These are phyloP conservation scores for Ogataea degrootiae DNA, from an alignment of 805 yeast species.

Conservation along the genomic window DNA sequence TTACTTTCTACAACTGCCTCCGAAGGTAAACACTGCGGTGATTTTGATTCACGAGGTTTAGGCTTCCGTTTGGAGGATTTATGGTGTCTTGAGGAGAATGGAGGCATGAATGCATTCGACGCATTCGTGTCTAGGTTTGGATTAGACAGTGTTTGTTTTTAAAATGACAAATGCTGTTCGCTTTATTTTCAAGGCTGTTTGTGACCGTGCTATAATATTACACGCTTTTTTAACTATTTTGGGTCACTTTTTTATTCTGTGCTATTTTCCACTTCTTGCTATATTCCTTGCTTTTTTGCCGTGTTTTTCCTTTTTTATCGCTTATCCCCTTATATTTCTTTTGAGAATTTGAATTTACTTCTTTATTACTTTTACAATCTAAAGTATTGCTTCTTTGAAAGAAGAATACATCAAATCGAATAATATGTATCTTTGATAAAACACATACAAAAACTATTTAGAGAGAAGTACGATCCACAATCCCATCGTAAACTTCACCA, in stretches of 20 bases:
- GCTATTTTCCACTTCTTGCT: not conserved
- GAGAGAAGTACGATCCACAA: constrained; percentile 30
- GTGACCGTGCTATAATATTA: not conserved
- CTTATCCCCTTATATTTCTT: not conserved
- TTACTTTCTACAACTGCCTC: constrained; percentile 1
- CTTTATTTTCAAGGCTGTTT: not conserved
- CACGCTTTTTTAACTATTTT: not conserved
- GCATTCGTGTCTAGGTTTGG: constrained; percentile 16
- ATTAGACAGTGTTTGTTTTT: constrained; percentile 7
- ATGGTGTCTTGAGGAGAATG: constrained; percentile 25
- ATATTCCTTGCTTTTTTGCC: not conserved
- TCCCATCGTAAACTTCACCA: constrained; percentile 34
- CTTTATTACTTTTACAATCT: not conserved
- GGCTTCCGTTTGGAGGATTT: constrained; percentile 23
- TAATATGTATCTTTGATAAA: too few relatives aligned
- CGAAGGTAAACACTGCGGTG: too few relatives aligned
- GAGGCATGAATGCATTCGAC: constrained; percentile 13
- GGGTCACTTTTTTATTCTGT: not conserved
- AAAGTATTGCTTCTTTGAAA: not conserved
- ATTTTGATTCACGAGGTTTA: constrained; percentile 3
- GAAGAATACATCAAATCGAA: not conserved
- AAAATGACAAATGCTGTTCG: not conserved
- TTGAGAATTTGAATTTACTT: not conserved
- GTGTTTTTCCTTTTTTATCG: not conserved
- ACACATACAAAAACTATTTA: constrained; percentile 3